Conservation (phyloP, 2,329 filamentous ascomycete species). For the Monilinia fructicola region DNA sequence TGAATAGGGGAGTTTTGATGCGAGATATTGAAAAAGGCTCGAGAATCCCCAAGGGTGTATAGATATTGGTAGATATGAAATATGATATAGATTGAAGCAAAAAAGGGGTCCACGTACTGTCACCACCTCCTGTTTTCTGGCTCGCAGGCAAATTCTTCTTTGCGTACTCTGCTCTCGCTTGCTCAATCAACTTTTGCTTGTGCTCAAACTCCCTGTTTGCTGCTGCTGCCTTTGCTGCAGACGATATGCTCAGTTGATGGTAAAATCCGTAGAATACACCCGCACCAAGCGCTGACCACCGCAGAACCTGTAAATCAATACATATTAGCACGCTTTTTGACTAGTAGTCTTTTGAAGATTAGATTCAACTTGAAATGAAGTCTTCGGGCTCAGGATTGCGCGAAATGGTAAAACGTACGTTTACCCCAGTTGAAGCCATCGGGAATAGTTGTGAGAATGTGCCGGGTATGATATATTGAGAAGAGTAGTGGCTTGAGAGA, state of each 20-base stretch:
- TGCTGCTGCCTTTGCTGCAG: conserved; percentile 67
- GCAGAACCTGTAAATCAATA: conserved; percentile 70
- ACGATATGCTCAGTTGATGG: conserved; percentile 80
- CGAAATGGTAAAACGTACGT: conserved; percentile 46
- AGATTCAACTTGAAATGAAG: conserved; percentile 9
- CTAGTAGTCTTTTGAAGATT: conserved; percentile 9
- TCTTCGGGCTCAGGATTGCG: conserved; percentile 19
- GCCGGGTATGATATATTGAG: conserved; percentile 23
- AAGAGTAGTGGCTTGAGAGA: conserved; percentile 26
- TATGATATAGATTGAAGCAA: neutral
- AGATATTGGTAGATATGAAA: conserved; percentile 2
- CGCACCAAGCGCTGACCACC: conserved; percentile 89
- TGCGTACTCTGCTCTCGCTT: conserved; percentile 88
- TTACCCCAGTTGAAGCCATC: conserved; percentile 50
- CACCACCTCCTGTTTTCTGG: conserved; percentile 41
- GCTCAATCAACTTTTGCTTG: conserved; percentile 86
- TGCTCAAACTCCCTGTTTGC: conserved; percentile 82
- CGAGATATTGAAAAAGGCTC: neutral
- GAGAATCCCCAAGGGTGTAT: neutral
- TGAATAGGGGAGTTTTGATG: neutral
- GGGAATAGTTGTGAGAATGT: conserved; percentile 25
- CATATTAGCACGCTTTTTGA: conserved; percentile 9
- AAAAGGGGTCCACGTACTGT: conserved; percentile 38
- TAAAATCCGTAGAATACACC: conserved; percentile 95
- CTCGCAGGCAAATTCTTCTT: conserved; percentile 66